Base-by-base conservation (phyloP, 1,139 yeast species). In the Yamadazyma triangularis region DNA sequence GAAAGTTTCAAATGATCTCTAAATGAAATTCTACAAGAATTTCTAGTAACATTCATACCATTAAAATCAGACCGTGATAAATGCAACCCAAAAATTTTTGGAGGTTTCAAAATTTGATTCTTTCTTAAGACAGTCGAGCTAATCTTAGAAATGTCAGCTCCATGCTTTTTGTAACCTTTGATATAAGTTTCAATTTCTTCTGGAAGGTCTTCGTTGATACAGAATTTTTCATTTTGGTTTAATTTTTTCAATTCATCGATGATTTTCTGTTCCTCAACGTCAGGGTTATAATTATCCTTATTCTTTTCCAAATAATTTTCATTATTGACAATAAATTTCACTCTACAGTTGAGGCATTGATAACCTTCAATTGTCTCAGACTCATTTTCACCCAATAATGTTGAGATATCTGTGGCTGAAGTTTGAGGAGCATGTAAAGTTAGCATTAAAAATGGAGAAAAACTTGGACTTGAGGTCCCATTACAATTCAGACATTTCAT, bases 41-140 rank as follows among this genome's bases (percentile, higher is more conserved):
- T 89, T 47, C 95, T 73, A 3, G 81, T 69, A 2, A 84, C 77
- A 18, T 73, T 76, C 30, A 76, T 74, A 11, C 85, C 88, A 32
- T 76, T 71, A 50, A 73, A 88, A 23, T 83, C 70, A 0, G 96
- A 87, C 45, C 97, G 68, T 4, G 95, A 85, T 31, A 89, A 60
- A 52, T 89, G 96, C 13, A 89, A 60, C 0, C 86, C 76, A 38
- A 88, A 65, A 9, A 85, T 64, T 33, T 73, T 68, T 1, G 97
- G 96, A 4, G 88, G 74, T 38, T 72, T 70, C 24, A 76, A 66
- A 27, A 85, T 72, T 26, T 70, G 69, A 0, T 81, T 75, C 38
- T 71, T 73, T 46, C 84, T 79, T 30, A 77, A 70, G 3, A 88
- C 88, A 0, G 81, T 75, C 0, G 91, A 73, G 11, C 77, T 74